Percentiles rank a stretch among this genome's conserved stretches.
Conservation (phyloP, 148 eudicot genomes). For the Hydrangea macrophylla region DNA sequence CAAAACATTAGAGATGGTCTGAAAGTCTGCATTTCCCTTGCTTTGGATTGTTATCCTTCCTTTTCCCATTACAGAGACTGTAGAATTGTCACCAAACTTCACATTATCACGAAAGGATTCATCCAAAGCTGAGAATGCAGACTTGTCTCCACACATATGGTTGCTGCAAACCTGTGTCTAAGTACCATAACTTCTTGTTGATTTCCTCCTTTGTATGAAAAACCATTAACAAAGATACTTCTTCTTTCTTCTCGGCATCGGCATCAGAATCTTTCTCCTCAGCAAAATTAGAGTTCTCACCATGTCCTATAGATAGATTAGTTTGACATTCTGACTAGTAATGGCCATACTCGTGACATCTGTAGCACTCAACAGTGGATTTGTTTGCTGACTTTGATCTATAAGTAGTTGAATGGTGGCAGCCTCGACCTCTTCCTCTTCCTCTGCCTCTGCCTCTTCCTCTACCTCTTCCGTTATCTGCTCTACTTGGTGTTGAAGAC, state of each 20-base stretch:
- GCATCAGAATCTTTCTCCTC: too few relatives aligned
- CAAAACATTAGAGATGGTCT: constrained; percentile 18
- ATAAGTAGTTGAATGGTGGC: neutral
- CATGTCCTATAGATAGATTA: constrained; percentile 6
- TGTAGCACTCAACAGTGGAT: constrained; percentile 20
- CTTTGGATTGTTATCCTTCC: too few relatives aligned
- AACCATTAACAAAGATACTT: constrained; percentile 12
- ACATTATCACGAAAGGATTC: constrained; percentile 14
- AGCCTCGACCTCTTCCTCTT: constrained; percentile 4
- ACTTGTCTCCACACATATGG: constrained; percentile 14
- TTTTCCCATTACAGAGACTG: too few relatives aligned
- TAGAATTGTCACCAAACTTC: too few relatives aligned
- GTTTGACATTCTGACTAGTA: constrained; percentile 25
- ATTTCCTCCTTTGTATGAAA: constrained; percentile 1
- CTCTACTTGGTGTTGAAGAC: constrained; percentile 6
- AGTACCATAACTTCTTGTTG: constrained; percentile 1
- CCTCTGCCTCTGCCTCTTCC: constrained; percentile 14
- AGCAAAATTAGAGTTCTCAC: constrained; percentile 16
- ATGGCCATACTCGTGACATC: constrained; percentile 23
- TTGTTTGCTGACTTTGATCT: constrained; percentile 6
- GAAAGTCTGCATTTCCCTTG: too few relatives aligned
- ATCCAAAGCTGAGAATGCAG: constrained; percentile 16
- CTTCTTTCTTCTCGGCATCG: constrained; percentile 14
- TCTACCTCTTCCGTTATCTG: constrained; percentile 21
- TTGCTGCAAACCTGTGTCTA: too few relatives aligned